Conservation (phyloP, 805 yeast species). For the Cyberlindnera subsufficiens region DNA sequence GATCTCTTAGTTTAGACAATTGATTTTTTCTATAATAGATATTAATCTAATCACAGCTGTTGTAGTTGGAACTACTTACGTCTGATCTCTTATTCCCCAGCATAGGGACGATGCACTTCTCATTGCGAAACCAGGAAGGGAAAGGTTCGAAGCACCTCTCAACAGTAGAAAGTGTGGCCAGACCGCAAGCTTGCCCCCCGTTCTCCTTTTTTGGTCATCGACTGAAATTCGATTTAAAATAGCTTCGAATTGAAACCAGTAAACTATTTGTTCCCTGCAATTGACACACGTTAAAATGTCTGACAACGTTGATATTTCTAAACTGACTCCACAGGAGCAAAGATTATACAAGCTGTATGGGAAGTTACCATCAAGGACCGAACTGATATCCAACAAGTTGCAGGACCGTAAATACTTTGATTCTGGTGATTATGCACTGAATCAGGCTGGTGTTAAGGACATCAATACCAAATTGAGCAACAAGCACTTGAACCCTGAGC, state of each 20-base stretch:
- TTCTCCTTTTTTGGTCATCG: too few relatives aligned
- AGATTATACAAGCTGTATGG: slow-evolving; percentile 78
- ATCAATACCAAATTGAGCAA: slow-evolving; percentile 16
- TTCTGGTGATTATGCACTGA: slow-evolving; percentile 91
- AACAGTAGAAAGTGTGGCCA: too few relatives aligned
- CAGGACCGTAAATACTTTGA: slow-evolving; percentile 91
- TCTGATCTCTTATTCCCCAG: too few relatives aligned
- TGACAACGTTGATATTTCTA: slow-evolving; percentile 45
- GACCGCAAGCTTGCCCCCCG: too few relatives aligned
- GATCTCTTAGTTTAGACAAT: neutral
- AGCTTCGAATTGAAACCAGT: too few relatives aligned
- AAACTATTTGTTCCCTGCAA: too few relatives aligned
- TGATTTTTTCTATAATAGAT: neutral
- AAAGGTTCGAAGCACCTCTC: too few relatives aligned
- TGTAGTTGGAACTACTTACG: too few relatives aligned
- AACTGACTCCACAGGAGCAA: slow-evolving; percentile 72
- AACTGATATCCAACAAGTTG: slow-evolving; percentile 65
- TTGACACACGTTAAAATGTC: slow-evolving; percentile 25
- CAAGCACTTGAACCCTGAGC: slow-evolving; percentile 30
- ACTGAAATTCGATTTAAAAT: too few relatives aligned
- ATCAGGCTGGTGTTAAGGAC: slow-evolving; percentile 49
- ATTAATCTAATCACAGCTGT: neutral
- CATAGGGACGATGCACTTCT: too few relatives aligned
- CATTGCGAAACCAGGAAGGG: too few relatives aligned
- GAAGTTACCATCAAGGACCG: slow-evolving; percentile 75